These are phyloP conservation scores for Diaporthe sp. DNA, from an alignment of 2,329 filamentous ascomycete genomes.

Conservation along the genomic window DNA sequence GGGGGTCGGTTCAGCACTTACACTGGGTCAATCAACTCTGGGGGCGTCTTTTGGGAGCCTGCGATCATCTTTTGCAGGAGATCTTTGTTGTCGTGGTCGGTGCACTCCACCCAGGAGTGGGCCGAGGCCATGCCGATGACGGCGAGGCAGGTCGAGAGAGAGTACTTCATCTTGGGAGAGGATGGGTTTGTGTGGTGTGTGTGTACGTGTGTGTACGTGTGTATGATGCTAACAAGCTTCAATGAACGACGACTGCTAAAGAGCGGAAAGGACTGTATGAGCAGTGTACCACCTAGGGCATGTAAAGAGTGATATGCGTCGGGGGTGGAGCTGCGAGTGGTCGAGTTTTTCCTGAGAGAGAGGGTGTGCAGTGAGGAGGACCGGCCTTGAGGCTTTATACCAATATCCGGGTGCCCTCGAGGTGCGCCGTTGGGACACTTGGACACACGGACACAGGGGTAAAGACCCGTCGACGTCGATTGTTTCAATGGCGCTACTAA, in stretches of 20 bases:
- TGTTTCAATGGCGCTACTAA: slow-evolving; percentile 20
- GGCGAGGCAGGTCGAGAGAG: slow-evolving; percentile 22
- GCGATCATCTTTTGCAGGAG: slow-evolving; percentile 32
- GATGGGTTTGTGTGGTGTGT: slow-evolving; percentile 3
- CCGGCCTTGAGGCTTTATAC: slow-evolving; percentile 12
- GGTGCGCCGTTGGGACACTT: neutral
- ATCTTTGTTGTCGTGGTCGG: slow-evolving; percentile 28
- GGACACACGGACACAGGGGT: slow-evolving; percentile 23
- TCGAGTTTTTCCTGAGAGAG: slow-evolving; percentile 13
- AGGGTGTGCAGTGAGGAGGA: slow-evolving; percentile 14
- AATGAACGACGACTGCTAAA: slow-evolving; percentile 10
- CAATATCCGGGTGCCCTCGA: neutral
- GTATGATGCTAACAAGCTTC: slow-evolving; percentile 6
- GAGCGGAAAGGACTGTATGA: slow-evolving; percentile 28
- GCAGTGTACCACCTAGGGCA: slow-evolving; percentile 13
- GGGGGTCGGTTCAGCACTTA: slow-evolving; percentile 1
- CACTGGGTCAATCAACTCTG: slow-evolving; percentile 24
- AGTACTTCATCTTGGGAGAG: slow-evolving; percentile 29
- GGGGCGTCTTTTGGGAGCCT: slow-evolving; percentile 14
- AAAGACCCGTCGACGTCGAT: slow-evolving; percentile 17
- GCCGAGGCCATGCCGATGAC: slow-evolving; percentile 26
- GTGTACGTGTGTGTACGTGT: neutral
- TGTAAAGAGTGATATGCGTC: slow-evolving; percentile 31
- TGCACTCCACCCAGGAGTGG: slow-evolving; percentile 28
- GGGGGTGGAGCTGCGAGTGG: slow-evolving; percentile 21